Evolutionary conservation across 805 yeast genomes (phyloP).

Genomic region (Cyberlindnera meyerae): DNA sequence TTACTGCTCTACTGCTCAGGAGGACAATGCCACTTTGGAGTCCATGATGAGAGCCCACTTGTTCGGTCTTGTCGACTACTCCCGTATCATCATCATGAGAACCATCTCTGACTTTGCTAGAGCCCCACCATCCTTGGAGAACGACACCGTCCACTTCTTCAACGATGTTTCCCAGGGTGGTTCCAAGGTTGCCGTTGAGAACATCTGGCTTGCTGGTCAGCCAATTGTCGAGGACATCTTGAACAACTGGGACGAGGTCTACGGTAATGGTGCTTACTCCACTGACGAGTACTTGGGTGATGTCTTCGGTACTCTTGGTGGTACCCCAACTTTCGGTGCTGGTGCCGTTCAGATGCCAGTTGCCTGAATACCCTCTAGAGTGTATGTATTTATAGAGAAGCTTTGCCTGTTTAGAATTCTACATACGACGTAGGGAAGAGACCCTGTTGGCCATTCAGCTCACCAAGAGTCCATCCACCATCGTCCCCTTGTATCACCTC

Average conservation of each 20-base stretch:
- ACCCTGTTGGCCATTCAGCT: constrained; percentile 59
- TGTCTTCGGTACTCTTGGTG: constrained; percentile 16
- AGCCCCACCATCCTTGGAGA: constrained; percentile 10
- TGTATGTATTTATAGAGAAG: not conserved
- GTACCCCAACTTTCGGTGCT: constrained; percentile 14
- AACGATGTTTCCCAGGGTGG: constrained; percentile 16
- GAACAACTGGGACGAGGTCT: constrained; percentile 15
- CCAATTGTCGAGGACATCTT: constrained; percentile 14
- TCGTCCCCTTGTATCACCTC: constrained; percentile 64
- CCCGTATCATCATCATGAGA: constrained; percentile 12
- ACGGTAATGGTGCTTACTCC: constrained; percentile 8
- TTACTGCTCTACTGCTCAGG: constrained; percentile 14
- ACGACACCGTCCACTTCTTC: constrained; percentile 14
- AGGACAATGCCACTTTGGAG: constrained; percentile 15
- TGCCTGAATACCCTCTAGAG: constrained; percentile 1
- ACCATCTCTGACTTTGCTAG: constrained; percentile 13
- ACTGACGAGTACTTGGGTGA: constrained; percentile 14
- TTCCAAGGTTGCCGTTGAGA: constrained; percentile 9
- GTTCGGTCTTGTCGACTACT: constrained; percentile 10
- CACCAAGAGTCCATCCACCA: constrained; percentile 97
- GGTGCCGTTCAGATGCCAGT: constrained; percentile 6
- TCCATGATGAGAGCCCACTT: constrained; percentile 13
- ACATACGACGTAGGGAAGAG: constrained; percentile 74
- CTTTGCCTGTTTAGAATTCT: constrained; percentile 9
- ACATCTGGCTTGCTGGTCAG: constrained; percentile 12